phyloP scores from a whole-genome alignment of 148 eudicot genomes.

The Bassia scoparia region DNA sequence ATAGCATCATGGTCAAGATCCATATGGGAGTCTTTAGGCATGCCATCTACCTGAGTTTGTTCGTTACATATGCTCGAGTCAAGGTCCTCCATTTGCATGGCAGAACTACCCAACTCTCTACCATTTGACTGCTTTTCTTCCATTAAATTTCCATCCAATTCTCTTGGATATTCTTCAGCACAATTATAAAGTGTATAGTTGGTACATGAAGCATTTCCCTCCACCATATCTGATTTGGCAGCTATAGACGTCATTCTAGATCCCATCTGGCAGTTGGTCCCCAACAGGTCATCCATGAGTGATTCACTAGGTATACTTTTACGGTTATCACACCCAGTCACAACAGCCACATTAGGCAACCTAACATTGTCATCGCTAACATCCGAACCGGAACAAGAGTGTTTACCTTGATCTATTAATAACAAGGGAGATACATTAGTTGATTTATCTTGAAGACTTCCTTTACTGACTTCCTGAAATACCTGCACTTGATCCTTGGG shows the following conservation, averaged over 20 bases:
- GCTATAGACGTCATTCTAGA: conserved; percentile 9
- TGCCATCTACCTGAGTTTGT: conserved; percentile 27
- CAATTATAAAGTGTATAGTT: conserved; percentile 23
- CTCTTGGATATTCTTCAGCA: conserved; percentile 21
- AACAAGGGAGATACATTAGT: conserved; percentile 25
- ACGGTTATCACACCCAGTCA: conserved; percentile 18
- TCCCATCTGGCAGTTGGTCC: conserved; percentile 13
- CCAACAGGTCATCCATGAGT: conserved; percentile 10
- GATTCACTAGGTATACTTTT: conserved; percentile 14
- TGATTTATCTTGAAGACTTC: conserved; percentile 28
- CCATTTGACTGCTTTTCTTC: conserved; percentile 23
- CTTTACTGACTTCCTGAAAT: conserved; percentile 32
- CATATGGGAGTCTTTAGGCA: conserved; percentile 25
- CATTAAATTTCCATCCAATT: conserved; percentile 19
- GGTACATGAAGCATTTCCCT: conserved; percentile 20
- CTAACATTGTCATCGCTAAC: conserved; percentile 8
- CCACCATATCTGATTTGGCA: conserved; percentile 6
- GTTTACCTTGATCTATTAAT: conserved; percentile 32
- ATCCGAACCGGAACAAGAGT: conserved; percentile 28
- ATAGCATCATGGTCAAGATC: conserved; percentile 24
- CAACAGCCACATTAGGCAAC: conserved; percentile 19
- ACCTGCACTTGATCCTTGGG: conserved; percentile 31
- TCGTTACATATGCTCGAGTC: conserved; percentile 14
- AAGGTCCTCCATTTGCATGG: conserved; percentile 19
- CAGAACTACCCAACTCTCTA: conserved; percentile 14